phyloP scores from a whole-genome alignment of 2,329 filamentous ascomycete species.

The Westerdykella aurantiaca region DNA sequence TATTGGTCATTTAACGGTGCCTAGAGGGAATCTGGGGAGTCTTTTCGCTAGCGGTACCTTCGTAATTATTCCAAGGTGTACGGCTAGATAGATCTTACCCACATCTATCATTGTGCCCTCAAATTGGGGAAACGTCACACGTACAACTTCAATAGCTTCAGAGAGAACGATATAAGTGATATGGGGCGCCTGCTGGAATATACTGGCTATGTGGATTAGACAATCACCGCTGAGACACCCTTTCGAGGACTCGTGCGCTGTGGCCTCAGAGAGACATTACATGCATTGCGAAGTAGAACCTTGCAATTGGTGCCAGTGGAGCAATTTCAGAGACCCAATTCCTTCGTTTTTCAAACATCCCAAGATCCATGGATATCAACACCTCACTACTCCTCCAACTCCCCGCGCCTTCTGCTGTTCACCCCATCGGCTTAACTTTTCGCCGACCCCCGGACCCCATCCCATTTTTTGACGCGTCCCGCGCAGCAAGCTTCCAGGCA shows the following conservation, averaged over 20 bases:
- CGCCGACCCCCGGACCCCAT: conserved; percentile 16
- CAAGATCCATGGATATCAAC: not conserved
- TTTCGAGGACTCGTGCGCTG: too few species aligned
- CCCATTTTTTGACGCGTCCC: conserved; percentile 26
- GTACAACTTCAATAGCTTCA: too few species aligned
- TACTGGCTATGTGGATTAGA: too few species aligned
- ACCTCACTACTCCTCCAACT: not conserved
- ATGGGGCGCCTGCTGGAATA: too few species aligned
- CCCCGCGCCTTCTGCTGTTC: too few species aligned
- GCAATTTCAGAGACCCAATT: too few species aligned
- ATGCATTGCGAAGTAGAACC: too few species aligned
- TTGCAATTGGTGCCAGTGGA: too few species aligned
- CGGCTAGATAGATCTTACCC: conserved; percentile 96
- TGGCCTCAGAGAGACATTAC: too few species aligned
- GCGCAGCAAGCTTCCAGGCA: conserved; percentile 20
- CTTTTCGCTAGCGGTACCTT: conserved; percentile 99
- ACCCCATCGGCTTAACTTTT: conserved; percentile 11
- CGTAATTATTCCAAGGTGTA: conserved; percentile 63
- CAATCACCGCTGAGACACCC: too few species aligned
- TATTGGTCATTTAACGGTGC: conserved; percentile 88
- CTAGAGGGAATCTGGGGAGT: conserved; percentile 73
- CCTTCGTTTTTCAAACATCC: not conserved
- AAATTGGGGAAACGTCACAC: too few species aligned
- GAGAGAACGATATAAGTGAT: too few species aligned
- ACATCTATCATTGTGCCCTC: conserved; percentile 49